These are phyloP conservation scores for Ulmus americana DNA, from an alignment of 331 rosid genomes.

Conservation along the genomic window DNA sequence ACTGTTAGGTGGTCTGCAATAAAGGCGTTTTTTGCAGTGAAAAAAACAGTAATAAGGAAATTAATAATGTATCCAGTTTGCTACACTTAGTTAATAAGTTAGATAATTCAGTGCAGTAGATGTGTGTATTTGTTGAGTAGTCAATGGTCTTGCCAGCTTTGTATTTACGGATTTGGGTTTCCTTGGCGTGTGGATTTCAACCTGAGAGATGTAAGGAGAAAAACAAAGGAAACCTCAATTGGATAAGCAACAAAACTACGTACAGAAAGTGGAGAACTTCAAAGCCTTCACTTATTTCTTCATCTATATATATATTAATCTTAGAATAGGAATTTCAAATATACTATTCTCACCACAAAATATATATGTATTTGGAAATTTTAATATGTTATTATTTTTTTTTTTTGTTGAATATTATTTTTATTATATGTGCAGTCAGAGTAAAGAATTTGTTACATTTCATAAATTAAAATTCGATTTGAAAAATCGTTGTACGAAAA, in stretches of 20 bases:
- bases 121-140: slow-evolving; percentile 32
- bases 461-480: no score
- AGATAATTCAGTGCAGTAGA: slow-evolving; percentile 22
- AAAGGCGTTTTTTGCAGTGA: neutral
- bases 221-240: slow-evolving; percentile 1
- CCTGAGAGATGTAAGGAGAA: neutral
- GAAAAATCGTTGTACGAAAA: no score
- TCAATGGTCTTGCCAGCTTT: slow-evolving; percentile 35
- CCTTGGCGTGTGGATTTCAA: slow-evolving; percentile 38
- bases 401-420: no score
- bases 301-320: neutral
- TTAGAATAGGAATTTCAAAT: neutral
- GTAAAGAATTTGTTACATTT: no score
- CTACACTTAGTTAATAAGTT: slow-evolving; percentile 28
- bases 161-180: slow-evolving; percentile 25
- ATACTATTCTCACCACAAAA: no score
- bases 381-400: no score
- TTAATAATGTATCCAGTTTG: slow-evolving; percentile 7
- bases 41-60: neutral
- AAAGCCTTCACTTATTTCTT: neutral
- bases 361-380: no score
- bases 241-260: slow-evolving; percentile 3
- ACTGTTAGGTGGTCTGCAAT: slow-evolving; percentile 1
- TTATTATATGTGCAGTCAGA: no score
- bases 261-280: slow-evolving; percentile 1